Conservation (phyloP, 2,329 filamentous ascomycete species). For the Fusarium pseudocircinatum region DNA sequence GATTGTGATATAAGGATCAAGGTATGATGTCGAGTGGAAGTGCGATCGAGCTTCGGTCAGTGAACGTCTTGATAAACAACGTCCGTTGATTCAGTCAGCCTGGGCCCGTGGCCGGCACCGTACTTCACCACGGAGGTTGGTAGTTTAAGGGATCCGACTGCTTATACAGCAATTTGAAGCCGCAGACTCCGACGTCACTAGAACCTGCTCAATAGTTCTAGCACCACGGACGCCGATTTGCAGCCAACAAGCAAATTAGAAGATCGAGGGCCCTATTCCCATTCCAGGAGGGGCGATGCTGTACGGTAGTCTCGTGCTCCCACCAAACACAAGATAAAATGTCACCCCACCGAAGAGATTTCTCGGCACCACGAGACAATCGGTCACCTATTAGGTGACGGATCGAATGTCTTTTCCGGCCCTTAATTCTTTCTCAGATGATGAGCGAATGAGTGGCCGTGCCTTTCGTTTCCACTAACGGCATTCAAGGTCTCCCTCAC, state of each 20-base stretch:
- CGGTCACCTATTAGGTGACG: conserved; percentile 40
- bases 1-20: not conserved
- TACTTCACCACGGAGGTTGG: conserved; percentile 27
- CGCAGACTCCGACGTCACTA: conserved; percentile 39
- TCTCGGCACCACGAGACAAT: conserved; percentile 44
- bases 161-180: conserved; percentile 40
- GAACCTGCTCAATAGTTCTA: conserved; percentile 38
- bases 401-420: conserved; percentile 39
- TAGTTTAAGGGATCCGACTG: conserved; percentile 32
- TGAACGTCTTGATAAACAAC: conserved; percentile 33
- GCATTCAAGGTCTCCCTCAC: conserved; percentile 5
- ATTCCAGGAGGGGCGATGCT: conserved; percentile 34
- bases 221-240: conserved; percentile 38
- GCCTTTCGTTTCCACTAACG: conserved; percentile 19
- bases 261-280: conserved; percentile 28
- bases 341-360: conserved; percentile 46
- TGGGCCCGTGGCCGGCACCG: conserved; percentile 38
- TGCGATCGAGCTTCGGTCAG: conserved; percentile 20
- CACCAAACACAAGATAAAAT: conserved; percentile 29
- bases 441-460: conserved; percentile 35
- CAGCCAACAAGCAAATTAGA: conserved; percentile 31
- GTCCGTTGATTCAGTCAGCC: conserved; percentile 21
- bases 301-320: conserved; percentile 39
- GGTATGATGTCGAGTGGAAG: conserved; percentile 2
- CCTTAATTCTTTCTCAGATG: conserved; percentile 19